Conservation (phyloP, 352 stramenopile genomes). For the Elongisporangium senticosum region DNA sequence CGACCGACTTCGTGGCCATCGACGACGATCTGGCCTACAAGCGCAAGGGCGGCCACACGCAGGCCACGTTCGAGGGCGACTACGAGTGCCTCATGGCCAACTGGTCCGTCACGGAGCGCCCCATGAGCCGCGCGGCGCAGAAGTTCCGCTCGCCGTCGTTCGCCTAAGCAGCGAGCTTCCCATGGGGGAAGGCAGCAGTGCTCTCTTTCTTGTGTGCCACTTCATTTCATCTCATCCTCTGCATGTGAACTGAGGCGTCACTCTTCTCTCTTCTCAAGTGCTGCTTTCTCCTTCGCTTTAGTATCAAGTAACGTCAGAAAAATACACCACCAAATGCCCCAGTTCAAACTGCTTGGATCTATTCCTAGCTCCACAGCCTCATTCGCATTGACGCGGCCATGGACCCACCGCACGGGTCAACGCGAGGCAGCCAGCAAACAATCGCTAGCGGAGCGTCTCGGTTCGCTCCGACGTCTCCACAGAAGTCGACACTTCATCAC, state of each 20-base stretch:
- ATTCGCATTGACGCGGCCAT: background rate
- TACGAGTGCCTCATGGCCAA: constrained; percentile 85
- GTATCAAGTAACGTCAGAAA: background rate
- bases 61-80: constrained; percentile 81
- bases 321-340: background rate
- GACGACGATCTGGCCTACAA: constrained; percentile 79
- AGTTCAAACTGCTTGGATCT: background rate
- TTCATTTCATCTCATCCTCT: constrained; percentile 3
- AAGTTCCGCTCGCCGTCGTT: constrained; percentile 79
- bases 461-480: constrained; percentile 6
- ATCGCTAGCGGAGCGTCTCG: background rate
- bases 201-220: constrained; percentile 1
- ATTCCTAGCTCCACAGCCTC: background rate
- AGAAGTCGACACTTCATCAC: constrained; percentile 3
- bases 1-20: constrained; percentile 58
- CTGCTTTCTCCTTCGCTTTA: background rate
- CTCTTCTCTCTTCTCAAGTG: background rate
- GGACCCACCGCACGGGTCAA: background rate
- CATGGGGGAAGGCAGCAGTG: background rate
- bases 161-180: constrained; percentile 23
- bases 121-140: constrained; percentile 37
- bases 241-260: background rate
- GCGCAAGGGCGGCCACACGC: constrained; percentile 76
- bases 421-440: background rate
- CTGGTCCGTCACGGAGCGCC: constrained; percentile 44